A percentile compares a stretch with the other conserved stretches of the same genome.
Conservation (phyloP, 176 grass and related monocot genomes). For the Thinopyrum elongatum region DNA sequence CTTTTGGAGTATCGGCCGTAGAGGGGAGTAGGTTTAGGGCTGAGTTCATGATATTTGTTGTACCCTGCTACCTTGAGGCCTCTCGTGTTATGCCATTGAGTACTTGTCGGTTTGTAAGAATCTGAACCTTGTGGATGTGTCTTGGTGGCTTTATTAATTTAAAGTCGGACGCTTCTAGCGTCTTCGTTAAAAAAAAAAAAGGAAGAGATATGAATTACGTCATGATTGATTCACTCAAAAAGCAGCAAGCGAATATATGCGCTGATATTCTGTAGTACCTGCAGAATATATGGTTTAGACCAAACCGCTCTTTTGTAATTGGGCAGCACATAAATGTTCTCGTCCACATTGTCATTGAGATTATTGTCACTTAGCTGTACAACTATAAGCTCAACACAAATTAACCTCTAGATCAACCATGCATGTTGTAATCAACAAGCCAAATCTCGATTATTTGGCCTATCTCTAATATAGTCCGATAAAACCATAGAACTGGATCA, state of each 20-base stretch:
- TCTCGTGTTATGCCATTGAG: no score
- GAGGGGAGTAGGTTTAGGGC: no score
- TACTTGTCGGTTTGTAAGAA: no score
- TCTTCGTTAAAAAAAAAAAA: no score
- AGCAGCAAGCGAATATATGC: constrained; percentile 8
- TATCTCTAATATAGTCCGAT: neutral
- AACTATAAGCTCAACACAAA: neutral
- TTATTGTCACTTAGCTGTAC: neutral
- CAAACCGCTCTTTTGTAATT: neutral
- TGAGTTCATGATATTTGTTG: no score
- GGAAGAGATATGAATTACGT: constrained; percentile 12
- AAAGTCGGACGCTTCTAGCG: no score
- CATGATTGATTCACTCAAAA: constrained; percentile 35
- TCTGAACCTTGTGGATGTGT: no score
- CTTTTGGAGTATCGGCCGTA: no score
- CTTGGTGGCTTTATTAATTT: no score
- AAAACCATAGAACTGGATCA: neutral
- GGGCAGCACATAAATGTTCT: neutral
- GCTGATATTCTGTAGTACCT: neutral
- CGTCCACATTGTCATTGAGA: neutral
- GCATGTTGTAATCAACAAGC: neutral
- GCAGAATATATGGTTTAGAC: neutral
- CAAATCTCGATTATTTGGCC: neutral
- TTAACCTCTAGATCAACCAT: neutral
- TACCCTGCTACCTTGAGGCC: no score